Base-by-base conservation (phyloP, 768 basidiomycete genomes). In the Tephrocybe sp. region DNA sequence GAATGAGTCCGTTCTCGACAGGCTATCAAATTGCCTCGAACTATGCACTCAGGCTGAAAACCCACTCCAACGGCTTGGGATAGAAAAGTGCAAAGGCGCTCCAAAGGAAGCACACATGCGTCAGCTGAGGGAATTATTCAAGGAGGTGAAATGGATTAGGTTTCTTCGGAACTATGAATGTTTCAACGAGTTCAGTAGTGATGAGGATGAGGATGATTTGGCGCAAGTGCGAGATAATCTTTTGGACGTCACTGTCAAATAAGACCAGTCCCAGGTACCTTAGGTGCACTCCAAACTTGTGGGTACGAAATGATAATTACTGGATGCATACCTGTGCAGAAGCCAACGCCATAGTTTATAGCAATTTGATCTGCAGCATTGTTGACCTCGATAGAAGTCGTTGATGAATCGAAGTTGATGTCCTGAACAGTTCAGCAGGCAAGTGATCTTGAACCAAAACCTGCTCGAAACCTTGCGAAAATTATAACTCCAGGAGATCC, bases 401-500 rank as follows among this genome's bases (percentile, higher is more conserved):
- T 62, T 0, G 68, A 64, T 4, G 68, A 51, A 40, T 63, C 58
- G 60, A 85, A 84, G 57, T 69, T 77, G 57, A 86, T 65, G 53
- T 68, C 72, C 77, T 84, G 40, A 12, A 19, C 16, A 16, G 22
- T 41, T 30, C 49, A 44, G 31, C n/a, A 17, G 5, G 10, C 10
- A 12, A 11, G 10, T 8, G 23, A 3, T 40, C 13, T 9, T 8
- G 16, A 30, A n/a, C 34, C 12, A 13, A 4, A 8, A 5, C 17
- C 14, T 14, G 17, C 16, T 14, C 16, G 12, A 19, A 16, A 11
- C 61, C 76, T 55, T 55, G 84, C 82, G n/a, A 76, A 83, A 56
- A 85, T 65, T n/a, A 55, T 64, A 11, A 82, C 78, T 26, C 83
- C 83, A 3, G 85, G 80, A 0, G 69, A 77, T 14, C 78, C 77